phyloP scores from a whole-genome alignment of 2,329 filamentous ascomycete genomes.

The Cladosporium sp. region DNA sequence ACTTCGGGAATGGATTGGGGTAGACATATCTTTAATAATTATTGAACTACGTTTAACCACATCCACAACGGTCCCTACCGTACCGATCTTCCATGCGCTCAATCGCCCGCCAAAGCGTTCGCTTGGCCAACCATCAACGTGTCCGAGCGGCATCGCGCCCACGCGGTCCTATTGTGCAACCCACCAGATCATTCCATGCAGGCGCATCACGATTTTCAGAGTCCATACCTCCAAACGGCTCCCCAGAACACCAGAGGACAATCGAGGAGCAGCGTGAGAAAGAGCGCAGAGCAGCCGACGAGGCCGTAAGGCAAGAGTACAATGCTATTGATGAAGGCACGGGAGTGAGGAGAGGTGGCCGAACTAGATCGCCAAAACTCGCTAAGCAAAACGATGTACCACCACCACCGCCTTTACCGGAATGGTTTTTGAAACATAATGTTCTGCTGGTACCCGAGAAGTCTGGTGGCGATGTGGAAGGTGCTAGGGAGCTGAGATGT shows the following conservation, averaged over 20 bases:
- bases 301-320: conserved; percentile 5
- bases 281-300: conserved; percentile 14
- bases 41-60: neutral
- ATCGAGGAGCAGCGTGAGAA: conserved; percentile 20
- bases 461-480: neutral
- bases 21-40: neutral
- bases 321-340: conserved; percentile 7
- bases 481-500: conserved; percentile 23
- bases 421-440: conserved; percentile 36
- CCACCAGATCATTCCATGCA: conserved; percentile 22
- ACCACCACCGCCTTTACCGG: conserved; percentile 31
- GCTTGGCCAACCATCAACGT: conserved; percentile 24
- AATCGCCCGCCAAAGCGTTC: conserved; percentile 29
- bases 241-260: conserved; percentile 18
- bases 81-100: conserved; percentile 23
- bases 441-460: conserved; percentile 24
- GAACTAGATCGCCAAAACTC: neutral
- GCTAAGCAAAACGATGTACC: conserved; percentile 20
- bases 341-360: conserved; percentile 9
- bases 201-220: conserved; percentile 18
- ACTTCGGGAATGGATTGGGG: neutral
- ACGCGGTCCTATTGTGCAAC: conserved; percentile 12
- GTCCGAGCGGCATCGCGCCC: conserved; percentile 18
- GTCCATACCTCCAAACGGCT: conserved; percentile 17
- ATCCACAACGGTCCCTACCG: neutral